Percentiles rank a stretch among this genome's conserved stretches.
Conservation (phyloP, 1,284 basidiomycete species). For the Cystobasidium pallidum region DNA sequence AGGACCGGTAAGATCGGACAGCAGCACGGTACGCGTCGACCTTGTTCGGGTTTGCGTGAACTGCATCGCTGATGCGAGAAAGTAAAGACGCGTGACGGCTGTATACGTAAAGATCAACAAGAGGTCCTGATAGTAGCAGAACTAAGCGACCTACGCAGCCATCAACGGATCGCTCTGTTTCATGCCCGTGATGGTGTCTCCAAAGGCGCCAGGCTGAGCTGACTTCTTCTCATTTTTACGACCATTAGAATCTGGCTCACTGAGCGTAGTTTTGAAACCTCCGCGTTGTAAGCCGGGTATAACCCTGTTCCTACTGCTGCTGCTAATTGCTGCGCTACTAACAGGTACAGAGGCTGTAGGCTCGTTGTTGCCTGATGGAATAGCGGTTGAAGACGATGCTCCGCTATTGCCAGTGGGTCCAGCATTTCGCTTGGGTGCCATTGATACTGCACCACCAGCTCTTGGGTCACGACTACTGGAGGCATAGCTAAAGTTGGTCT, state of each 20-base stretch:
- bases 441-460: constrained; percentile 45
- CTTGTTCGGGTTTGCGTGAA: constrained; percentile 72
- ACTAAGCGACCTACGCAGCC: constrained; percentile 27
- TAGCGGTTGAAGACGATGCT: background rate
- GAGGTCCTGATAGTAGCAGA: background rate
- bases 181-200: constrained; percentile 19
- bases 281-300: constrained; percentile 60
- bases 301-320: constrained; percentile 54
- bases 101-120: constrained; percentile 7
- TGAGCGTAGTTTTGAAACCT: constrained; percentile 69
- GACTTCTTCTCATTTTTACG: constrained; percentile 20
- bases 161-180: constrained; percentile 35
- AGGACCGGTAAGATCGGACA: constrained; percentile 73
- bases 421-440: constrained; percentile 33
- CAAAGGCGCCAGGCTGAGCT: constrained; percentile 19
- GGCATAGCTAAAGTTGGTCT: constrained; percentile 78
- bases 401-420: background rate
- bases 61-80: constrained; percentile 67
- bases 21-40: constrained; percentile 77
- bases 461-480: constrained; percentile 58
- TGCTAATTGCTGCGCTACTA: constrained; percentile 53
- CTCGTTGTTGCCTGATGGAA: constrained; percentile 50
- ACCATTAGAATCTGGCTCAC: constrained; percentile 53
- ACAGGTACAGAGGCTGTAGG: constrained; percentile 20
- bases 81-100: constrained; percentile 75